Conservation (phyloP, 306 rosid genomes). For the Quercus cerris region DNA sequence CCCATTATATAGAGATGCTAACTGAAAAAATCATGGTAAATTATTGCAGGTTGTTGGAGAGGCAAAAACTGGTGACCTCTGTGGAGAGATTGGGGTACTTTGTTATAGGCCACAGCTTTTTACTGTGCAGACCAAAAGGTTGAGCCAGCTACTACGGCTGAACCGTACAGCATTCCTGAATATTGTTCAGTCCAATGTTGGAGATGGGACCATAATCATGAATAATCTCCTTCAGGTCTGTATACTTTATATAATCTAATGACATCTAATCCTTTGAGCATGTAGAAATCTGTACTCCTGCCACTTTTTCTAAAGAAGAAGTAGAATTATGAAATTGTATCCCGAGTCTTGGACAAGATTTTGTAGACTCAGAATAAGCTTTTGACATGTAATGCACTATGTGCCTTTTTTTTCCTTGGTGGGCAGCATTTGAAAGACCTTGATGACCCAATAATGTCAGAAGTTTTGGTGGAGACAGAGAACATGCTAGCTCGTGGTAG, state of each 20-base stretch:
- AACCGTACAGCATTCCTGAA: conserved; percentile 71
- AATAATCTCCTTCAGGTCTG: conserved; percentile 91
- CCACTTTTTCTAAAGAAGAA: background rate
- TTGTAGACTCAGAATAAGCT: background rate
- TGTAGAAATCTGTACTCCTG: background rate
- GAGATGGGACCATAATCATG: conserved; percentile 89
- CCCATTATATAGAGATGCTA: background rate
- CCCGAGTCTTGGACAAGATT: background rate
- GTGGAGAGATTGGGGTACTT: conserved; percentile 91
- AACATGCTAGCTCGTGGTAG: conserved; percentile 84
- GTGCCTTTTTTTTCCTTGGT: conserved; percentile 13
- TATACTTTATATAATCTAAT: conserved; percentile 1
- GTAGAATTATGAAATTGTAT: background rate
- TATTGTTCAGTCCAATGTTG: conserved; percentile 81
- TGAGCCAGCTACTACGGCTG: conserved; percentile 77
- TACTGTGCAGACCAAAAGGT: conserved; percentile 78
- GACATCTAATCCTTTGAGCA: background rate
- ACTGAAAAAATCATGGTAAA: background rate
- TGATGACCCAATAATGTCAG: conserved; percentile 79
- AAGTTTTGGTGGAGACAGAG: conserved; percentile 74
- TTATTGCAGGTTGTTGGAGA: conserved; percentile 68
- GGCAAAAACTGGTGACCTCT: conserved; percentile 69
- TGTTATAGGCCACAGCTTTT: conserved; percentile 88
- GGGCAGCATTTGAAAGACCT: conserved; percentile 70
- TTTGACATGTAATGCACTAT: background rate